Base-by-base conservation (phyloP, 257 asterid genomes). In the Leptodermis oblonga region DNA sequence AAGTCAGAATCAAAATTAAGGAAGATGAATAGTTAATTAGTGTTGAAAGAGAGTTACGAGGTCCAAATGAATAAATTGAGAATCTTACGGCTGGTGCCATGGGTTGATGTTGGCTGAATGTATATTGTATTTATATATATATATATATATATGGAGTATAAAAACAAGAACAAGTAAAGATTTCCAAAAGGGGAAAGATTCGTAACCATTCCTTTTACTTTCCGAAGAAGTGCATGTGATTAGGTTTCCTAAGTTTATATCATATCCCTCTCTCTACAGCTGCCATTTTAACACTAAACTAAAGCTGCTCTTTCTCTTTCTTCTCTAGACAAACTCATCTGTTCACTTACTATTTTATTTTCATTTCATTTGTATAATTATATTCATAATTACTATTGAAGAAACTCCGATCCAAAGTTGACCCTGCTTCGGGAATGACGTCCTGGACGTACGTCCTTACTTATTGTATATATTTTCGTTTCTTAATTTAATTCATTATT, bases 171-270 rank as follows among this genome's bases (percentile, higher is more conserved):
- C 14, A 46, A 56, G 67, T 75, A 61, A 60, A 77, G 72, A 61
- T 68, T 79, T 75, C 83, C 79, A 67, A 43, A 79, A 71, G 42
- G 59, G 67, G 83, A 71, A 79, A 79, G 83, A 79, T 75, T 75
- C 80, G 46, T 54, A 62, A 39, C 72, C 75, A 55, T 67, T 79
- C 69, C 72, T n/a, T n/a, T n/a, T n/a, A n/a, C n/a, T n/a, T n/a
- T n/a, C n/a, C n/a, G 17, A n/a, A 59, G 71, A 61, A 31, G 69
- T 46, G 65, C 75, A 71, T 45, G 74, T 74, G 59, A 52, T 52
- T 52, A 52, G 59, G 59, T 52, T 52, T 22, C 54, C 54, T 8
- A 20, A 11, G 18, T 15, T 18, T 49, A n/a, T n/a, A n/a, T n/a
- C n/a, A n/a, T n/a, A n/a, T n/a, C n/a, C n/a, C 31, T 22, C 59